Percentiles rank a stretch among this genome's conserved stretches.
Conservation (phyloP, 2,329 filamentous ascomycete genomes). For the Exophiala lecanii-corni region DNA sequence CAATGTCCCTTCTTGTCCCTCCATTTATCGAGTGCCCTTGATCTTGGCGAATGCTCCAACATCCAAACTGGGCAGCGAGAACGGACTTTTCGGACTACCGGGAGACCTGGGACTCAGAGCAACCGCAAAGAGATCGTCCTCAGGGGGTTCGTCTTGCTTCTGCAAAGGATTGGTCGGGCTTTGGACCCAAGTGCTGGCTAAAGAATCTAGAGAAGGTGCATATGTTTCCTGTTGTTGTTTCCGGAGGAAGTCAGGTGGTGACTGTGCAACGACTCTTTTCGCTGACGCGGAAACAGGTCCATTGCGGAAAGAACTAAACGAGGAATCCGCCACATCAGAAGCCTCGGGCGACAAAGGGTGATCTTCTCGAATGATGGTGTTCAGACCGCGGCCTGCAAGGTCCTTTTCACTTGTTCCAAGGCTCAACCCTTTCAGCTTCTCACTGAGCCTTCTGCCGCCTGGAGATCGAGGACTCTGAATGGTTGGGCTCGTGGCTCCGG, state of each 20-base stretch:
- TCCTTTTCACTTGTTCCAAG: slow-evolving; percentile 68
- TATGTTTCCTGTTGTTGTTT: slow-evolving; percentile 33
- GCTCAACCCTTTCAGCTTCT: slow-evolving; percentile 75
- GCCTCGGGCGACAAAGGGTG: slow-evolving; percentile 58
- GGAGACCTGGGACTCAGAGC: slow-evolving; percentile 82
- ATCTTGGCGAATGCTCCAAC: slow-evolving; percentile 27
- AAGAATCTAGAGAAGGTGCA: slow-evolving; percentile 30
- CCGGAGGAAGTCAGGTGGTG: slow-evolving; percentile 37
- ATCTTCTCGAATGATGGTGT: slow-evolving; percentile 28
- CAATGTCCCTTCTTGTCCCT: too few species aligned
- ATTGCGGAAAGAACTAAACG: slow-evolving; percentile 57
- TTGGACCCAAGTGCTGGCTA: slow-evolving; percentile 8
- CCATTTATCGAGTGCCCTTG: slow-evolving; percentile 20
- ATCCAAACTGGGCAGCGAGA: slow-evolving; percentile 54
- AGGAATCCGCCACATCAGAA: slow-evolving; percentile 60
- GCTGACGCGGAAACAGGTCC: slow-evolving; percentile 27
- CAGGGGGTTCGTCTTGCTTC: slow-evolving; percentile 49
- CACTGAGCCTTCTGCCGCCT: slow-evolving; percentile 64
- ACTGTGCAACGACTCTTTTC: slow-evolving; percentile 33
- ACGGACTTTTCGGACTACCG: slow-evolving; percentile 79
- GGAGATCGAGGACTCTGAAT: slow-evolving; percentile 51
- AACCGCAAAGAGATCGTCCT: slow-evolving; percentile 78
- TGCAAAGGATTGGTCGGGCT: slow-evolving; percentile 29
- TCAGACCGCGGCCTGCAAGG: slow-evolving; percentile 38
- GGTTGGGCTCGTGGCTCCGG: slow-evolving; percentile 50